Percentiles rank a stretch among this genome's conserved stretches.
Conservation (phyloP, 1,284 basidiomycete species). For the Papiliotrema terrestris region DNA sequence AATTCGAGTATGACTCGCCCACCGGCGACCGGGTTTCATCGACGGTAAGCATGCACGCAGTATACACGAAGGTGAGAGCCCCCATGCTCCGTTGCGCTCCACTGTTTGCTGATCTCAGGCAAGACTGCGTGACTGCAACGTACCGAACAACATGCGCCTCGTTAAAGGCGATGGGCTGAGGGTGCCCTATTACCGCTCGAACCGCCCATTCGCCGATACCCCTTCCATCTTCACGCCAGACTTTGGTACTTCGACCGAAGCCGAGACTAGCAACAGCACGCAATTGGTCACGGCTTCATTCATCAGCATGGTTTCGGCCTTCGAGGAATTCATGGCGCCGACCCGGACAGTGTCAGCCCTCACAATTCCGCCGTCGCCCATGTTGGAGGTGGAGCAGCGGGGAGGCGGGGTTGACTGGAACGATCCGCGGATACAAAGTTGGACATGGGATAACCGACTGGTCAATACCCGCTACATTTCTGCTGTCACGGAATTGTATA, state of each 20-base stretch:
- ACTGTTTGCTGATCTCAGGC: no score
- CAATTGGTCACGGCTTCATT: neutral
- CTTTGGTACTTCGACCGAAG: neutral
- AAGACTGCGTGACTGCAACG: no score
- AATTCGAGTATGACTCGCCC: constrained; percentile 34
- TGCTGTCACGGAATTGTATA: no score
- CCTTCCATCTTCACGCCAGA: neutral
- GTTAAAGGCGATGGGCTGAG: no score
- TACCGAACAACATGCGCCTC: no score
- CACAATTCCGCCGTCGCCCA: constrained; percentile 14
- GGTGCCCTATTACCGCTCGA: no score
- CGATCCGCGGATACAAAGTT: constrained; percentile 24
- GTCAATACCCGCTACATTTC: constrained; percentile 22
- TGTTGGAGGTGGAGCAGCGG: constrained; percentile 11
- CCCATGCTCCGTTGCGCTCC: no score
- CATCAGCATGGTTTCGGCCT: no score
- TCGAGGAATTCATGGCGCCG: no score
- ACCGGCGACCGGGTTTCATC: no score
- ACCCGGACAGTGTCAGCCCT: no score
- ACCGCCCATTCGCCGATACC: neutral
- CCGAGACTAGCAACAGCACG: neutral
- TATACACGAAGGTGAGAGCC: constrained; percentile 33
- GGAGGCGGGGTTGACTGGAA: constrained; percentile 19
- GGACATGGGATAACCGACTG: constrained; percentile 15
- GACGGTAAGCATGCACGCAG: constrained; percentile 46